Evolutionary conservation across 164 flowering plant genomes (phyloP).

Genomic region (Akebia trifoliata): DNA sequence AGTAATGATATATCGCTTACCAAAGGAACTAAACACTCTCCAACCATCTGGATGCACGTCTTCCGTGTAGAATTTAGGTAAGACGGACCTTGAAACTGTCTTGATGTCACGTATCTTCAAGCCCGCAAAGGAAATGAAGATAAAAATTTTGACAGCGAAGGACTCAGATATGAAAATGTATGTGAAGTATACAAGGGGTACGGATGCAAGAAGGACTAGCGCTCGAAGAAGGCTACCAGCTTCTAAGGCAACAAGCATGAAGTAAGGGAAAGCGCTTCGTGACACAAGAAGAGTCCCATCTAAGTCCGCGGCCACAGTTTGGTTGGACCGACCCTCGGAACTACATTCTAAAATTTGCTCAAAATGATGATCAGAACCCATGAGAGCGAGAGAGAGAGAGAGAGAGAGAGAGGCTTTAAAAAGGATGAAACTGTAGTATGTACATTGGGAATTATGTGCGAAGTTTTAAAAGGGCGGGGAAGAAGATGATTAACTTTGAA

Average conservation of each 20-base stretch:
- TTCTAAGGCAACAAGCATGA: slow-evolving; percentile 67
- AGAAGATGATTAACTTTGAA: too few relatives aligned
- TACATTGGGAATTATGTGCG: too few relatives aligned
- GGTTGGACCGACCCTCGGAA: slow-evolving; percentile 40
- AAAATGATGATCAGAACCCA: slow-evolving; percentile 36
- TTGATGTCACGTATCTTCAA: slow-evolving; percentile 55
- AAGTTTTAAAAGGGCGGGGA: too few relatives aligned
- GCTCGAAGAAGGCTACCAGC: slow-evolving; percentile 60
- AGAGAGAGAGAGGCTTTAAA: slow-evolving; percentile 11
- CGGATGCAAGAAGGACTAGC: slow-evolving; percentile 40
- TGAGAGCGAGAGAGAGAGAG: too few relatives aligned
- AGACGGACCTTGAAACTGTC: slow-evolving; percentile 52
- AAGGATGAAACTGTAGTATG: too few relatives aligned
- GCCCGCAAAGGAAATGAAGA: slow-evolving; percentile 55
- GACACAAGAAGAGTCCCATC: slow-evolving; percentile 75
- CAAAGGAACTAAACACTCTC: slow-evolving; percentile 62
- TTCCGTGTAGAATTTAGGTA: slow-evolving; percentile 66
- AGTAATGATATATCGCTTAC: slow-evolving; percentile 54
- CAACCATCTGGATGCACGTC: slow-evolving; percentile 70
- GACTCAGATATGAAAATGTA: slow-evolving; percentile 57
- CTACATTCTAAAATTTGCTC: slow-evolving; percentile 47
- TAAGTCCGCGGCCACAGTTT: slow-evolving; percentile 66
- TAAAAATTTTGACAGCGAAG: slow-evolving; percentile 33
- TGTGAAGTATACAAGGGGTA: slow-evolving; percentile 45
- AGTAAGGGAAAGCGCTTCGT: slow-evolving; percentile 63